Evolutionary conservation across 208 protist genomes (phyloP).

Genomic region (Wallacemonas sp.): DNA sequence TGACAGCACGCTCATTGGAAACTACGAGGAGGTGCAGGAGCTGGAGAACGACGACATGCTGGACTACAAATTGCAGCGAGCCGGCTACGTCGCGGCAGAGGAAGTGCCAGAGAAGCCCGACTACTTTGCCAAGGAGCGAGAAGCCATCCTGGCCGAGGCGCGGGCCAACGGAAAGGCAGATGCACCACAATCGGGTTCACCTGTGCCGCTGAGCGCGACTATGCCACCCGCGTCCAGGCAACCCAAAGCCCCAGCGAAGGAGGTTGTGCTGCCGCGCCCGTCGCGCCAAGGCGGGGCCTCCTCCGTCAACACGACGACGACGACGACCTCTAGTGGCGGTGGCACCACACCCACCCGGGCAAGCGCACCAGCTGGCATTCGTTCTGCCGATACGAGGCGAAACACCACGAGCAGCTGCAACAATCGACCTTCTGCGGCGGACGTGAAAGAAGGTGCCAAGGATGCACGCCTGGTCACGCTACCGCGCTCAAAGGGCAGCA

Average conservation of each 20-base stretch:
- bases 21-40: slow-evolving; percentile 62
- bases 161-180: background rate
- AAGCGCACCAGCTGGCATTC: too few relatives aligned
- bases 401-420: too few relatives aligned
- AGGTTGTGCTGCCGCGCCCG: background rate
- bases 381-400: too few relatives aligned
- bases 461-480: too few relatives aligned
- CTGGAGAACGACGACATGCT: slow-evolving; percentile 66
- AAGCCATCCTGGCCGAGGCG: background rate
- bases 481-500: too few relatives aligned
- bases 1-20: slow-evolving; percentile 50
- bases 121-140: slow-evolving; percentile 14
- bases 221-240: background rate
- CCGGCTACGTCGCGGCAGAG: slow-evolving; percentile 29
- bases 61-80: slow-evolving; percentile 35
- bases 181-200: background rate
- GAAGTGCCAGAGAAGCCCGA: slow-evolving; percentile 17
- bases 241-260: background rate
- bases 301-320: slow-evolving; percentile 8
- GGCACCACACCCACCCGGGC: too few relatives aligned
- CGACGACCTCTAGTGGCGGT: too few relatives aligned
- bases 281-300: too few relatives aligned
- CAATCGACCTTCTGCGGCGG: too few relatives aligned
- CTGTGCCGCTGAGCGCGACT: background rate
- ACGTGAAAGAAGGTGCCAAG: too few relatives aligned